A percentile compares a stretch with the other conserved stretches of the same genome.
Conservation (phyloP, 177 flowering plant species). For the Vitis hybrid region DNA sequence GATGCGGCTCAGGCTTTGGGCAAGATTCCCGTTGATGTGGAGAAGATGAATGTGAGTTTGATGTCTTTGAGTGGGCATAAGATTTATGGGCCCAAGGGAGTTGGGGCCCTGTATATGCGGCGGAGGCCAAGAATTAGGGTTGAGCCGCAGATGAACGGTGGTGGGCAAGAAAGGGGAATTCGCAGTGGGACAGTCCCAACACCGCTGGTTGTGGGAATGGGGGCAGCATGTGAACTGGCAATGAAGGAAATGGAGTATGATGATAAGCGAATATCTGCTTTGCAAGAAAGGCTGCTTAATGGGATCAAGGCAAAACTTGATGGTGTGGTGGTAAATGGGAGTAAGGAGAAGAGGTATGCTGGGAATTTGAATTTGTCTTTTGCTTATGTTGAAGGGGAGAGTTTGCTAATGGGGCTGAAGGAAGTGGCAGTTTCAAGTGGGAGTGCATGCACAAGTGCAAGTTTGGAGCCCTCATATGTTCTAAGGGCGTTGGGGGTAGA, state of each 20-base stretch:
- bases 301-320: constrained; percentile 69
- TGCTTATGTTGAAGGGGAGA: constrained; percentile 97
- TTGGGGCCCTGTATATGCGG: constrained; percentile 85
- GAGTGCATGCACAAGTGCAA: constrained; percentile 96
- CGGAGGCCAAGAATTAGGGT: constrained; percentile 80
- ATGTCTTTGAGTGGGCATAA: constrained; percentile 96
- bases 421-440: constrained; percentile 99
- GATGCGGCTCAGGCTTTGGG: constrained; percentile 97
- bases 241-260: constrained; percentile 89
- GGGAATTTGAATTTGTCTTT: constrained; percentile 92
- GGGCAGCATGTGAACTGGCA: constrained; percentile 89
- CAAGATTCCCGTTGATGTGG: constrained; percentile 81
- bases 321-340: constrained; percentile 85
- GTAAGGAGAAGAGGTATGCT: constrained; percentile 66
- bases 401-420: constrained; percentile 96
- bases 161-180: constrained; percentile 93
- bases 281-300: constrained; percentile 72
- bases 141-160: constrained; percentile 95
- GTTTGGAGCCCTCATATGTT: constrained; percentile 96
- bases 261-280: constrained; percentile 44
- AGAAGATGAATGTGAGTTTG: constrained; percentile 81
- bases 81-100: constrained; percentile 91
- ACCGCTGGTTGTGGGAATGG: constrained; percentile 86
- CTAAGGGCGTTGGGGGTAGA: constrained; percentile 97
- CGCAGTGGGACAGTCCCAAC: constrained; percentile 97